Evolutionary conservation across 495 filamentous ascomycete species (phyloP), one percentile per base, ranked within the genome.

Genomic region (Ascodesmis nigricans): DNA sequence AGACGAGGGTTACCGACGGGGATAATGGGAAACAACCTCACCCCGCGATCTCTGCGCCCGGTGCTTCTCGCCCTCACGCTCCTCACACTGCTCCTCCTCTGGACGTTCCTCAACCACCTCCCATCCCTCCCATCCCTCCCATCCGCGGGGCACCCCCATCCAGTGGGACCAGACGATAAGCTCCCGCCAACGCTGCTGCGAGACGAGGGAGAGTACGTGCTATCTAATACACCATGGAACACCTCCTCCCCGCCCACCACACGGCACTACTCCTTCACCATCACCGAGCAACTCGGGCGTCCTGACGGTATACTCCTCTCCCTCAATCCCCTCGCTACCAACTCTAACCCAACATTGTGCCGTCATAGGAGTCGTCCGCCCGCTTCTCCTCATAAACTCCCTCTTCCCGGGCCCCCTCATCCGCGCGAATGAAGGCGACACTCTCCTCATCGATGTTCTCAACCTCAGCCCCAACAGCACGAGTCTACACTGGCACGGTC

Each of bases 401-500:
- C 59, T 58, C 24, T 62, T 63, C 21, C 68, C 68, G 0, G 68
- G 68, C 1, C 68, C 68, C 2, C 46, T 67, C 21, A 58, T 73
- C 29, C 58, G 67, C 39, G 56, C 11, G 16, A 50, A 50, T 17
- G 39, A 41, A 1, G 40, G 35, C 10, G 47, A 51, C 45, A 39
- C 38, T 26, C 19, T 57, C 21, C 21, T 49, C 37, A 42, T 55
- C 4, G 41, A 52, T 15, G 50, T 56, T 13, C 44, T 44, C 33
- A 55, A 55, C 32, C 31, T 43, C 33, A 45, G 47, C 19, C 39
- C 45, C 13, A 40, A 54, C 29, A 34, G 24, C 22, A 51, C 48
- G 10, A 49, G 55, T 6, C 44, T 80, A 11, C 75, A 80, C 52
- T 77, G 69, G 62, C 72, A 79, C 36, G 72, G 75, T 3, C 56